These are phyloP conservation scores for Coemansia sp. DNA, from an alignment of 192 early-diverging fungal genomes.

Conservation along the genomic window DNA sequence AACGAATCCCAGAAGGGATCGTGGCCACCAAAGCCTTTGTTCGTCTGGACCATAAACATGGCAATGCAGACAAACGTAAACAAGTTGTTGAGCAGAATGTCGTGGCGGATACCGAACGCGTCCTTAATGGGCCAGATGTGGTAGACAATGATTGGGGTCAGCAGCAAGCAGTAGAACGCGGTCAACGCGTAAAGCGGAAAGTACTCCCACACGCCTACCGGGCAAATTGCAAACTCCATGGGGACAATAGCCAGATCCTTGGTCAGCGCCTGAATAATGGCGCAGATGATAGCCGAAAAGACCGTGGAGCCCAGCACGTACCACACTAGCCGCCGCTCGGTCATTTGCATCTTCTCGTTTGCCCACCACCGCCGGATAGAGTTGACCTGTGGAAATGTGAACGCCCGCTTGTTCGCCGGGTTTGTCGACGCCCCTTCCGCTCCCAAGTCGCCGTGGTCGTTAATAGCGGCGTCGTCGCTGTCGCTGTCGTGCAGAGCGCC, in stretches of 20 bases:
- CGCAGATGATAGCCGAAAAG: slow-evolving; percentile 37
- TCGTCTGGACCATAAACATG: slow-evolving; percentile 54
- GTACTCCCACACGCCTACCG: slow-evolving; percentile 55
- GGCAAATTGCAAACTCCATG: slow-evolving; percentile 41
- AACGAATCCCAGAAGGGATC: slow-evolving; percentile 55
- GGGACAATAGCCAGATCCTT: slow-evolving; percentile 45
- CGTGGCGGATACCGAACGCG: slow-evolving; percentile 49
- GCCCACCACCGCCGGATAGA: slow-evolving; percentile 34
- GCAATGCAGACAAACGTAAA: slow-evolving; percentile 49
- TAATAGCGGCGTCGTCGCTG: slow-evolving; percentile 9
- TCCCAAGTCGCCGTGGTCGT: background rate
- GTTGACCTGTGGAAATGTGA: background rate
- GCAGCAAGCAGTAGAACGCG: slow-evolving; percentile 42
- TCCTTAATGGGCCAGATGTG: slow-evolving; percentile 54
- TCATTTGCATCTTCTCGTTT: slow-evolving; percentile 38
- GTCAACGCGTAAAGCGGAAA: slow-evolving; percentile 47
- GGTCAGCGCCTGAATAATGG: slow-evolving; percentile 46
- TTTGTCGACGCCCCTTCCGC: slow-evolving; percentile 1
- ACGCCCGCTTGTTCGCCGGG: background rate
- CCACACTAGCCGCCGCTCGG: slow-evolving; percentile 47
- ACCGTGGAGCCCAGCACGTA: slow-evolving; percentile 37
- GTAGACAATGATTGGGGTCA: slow-evolving; percentile 51
- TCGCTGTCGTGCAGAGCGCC: slow-evolving; percentile 31
- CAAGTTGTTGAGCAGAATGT: slow-evolving; percentile 51
- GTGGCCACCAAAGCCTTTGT: slow-evolving; percentile 37